phyloP scores from a whole-genome alignment of 148 eudicot species.

The Oxyria digyna region DNA sequence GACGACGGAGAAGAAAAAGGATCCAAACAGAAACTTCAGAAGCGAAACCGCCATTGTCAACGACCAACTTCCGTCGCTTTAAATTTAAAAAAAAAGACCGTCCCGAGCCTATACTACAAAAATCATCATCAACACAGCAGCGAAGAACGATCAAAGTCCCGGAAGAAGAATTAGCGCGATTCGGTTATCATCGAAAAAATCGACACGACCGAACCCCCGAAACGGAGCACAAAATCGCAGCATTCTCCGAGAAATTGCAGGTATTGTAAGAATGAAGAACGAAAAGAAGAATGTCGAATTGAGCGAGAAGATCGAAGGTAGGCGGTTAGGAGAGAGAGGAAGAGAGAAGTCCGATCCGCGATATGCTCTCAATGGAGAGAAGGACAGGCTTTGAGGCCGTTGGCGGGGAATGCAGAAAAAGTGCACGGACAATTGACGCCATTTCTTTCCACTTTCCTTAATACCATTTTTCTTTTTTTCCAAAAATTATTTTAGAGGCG shows the following conservation, averaged over 20 bases:
- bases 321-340: slow-evolving; percentile 13
- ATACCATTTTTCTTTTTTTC: background rate
- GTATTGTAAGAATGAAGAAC: background rate
- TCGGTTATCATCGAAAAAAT: background rate
- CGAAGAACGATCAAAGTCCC: background rate
- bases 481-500: background rate
- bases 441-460: background rate
- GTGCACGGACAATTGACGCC: background rate
- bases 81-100: background rate
- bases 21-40: slow-evolving; percentile 61
- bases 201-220: slow-evolving; percentile 1
- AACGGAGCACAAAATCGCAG: background rate
- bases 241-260: slow-evolving; percentile 8
- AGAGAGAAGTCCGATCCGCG: slow-evolving; percentile 31
- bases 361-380: slow-evolving; percentile 21
- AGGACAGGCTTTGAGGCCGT: slow-evolving; percentile 1
- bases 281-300: background rate
- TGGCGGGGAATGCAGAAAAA: slow-evolving; percentile 9
- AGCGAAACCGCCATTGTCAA: slow-evolving; percentile 49
- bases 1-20: slow-evolving; percentile 47
- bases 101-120: background rate
- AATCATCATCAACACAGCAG: background rate
- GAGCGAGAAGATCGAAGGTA: slow-evolving; percentile 24
- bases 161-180: background rate
- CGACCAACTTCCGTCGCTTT: slow-evolving; percentile 2